A percentile compares a stretch with the other conserved stretches of the same genome.
These are phyloP conservation scores for Eimeria praecox DNA, from an alignment of 169 alveolate species.

Conservation along the genomic window DNA sequence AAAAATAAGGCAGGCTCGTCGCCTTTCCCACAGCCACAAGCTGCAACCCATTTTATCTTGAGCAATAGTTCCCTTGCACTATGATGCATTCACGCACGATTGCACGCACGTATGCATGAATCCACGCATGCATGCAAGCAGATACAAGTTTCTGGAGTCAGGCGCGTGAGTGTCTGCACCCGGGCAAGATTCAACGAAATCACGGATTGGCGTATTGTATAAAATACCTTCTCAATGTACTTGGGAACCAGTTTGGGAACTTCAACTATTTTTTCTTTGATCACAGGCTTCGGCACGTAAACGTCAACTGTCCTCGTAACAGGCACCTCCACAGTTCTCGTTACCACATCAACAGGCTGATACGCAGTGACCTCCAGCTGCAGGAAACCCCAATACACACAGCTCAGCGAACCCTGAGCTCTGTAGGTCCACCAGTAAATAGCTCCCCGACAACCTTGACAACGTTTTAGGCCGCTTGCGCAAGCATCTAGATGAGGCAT, in stretches of 20 bases:
- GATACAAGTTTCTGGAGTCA: neutral
- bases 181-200: neutral
- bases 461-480: no score
- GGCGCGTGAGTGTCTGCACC: neutral
- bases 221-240: conserved; percentile 88
- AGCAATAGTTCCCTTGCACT: neutral
- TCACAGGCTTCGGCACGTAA: conserved; percentile 88
- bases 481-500: no score
- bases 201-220: neutral
- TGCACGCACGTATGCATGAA: neutral
- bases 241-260: conserved; percentile 93
- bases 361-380: conserved; percentile 93
- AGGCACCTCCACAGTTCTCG: conserved; percentile 83
- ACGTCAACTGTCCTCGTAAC: conserved; percentile 68
- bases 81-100: neutral
- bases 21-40: neutral
- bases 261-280: conserved; percentile 91
- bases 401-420: no score
- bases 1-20: neutral
- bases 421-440: no score
- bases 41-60: neutral
- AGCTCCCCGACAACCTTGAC: no score
- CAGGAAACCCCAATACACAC: neutral
- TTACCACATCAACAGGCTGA: conserved; percentile 91
- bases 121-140: neutral